Conservation (phyloP, 352 stramenopile species). For the Globisporangium cylindrosporum region DNA sequence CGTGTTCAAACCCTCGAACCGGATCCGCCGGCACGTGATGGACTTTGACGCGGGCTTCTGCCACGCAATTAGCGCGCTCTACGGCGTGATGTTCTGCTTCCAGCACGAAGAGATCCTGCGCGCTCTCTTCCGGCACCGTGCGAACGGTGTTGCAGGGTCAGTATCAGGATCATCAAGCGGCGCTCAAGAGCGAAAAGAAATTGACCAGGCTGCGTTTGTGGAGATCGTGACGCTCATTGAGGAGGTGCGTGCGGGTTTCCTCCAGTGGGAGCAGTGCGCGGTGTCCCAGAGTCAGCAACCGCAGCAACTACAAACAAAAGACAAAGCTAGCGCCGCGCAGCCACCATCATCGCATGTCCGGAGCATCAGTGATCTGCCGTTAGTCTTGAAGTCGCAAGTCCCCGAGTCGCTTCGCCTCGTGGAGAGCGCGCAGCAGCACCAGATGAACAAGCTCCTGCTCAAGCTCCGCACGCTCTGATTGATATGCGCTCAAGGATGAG, state of each 20-base stretch:
- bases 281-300: constrained; percentile 15
- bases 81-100: constrained; percentile 51
- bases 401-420: constrained; percentile 28
- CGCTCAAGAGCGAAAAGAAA: constrained; percentile 22
- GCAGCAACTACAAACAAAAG: neutral
- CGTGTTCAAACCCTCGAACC: constrained; percentile 39
- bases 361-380: neutral
- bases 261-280: constrained; percentile 49
- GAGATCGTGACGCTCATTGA: constrained; percentile 62
- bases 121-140: constrained; percentile 37
- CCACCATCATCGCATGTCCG: neutral
- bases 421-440: constrained; percentile 44
- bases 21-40: constrained; percentile 49
- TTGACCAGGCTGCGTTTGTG: constrained; percentile 43
- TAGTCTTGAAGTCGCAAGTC: neutral
- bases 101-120: constrained; percentile 44
- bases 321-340: neutral
- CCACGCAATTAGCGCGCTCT: constrained; percentile 45
- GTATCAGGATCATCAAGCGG: neutral
- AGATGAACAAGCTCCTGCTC: constrained; percentile 39
- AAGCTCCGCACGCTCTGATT: constrained; percentile 38
- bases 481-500: neutral
- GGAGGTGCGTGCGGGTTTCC: constrained; percentile 38
- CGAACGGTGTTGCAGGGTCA: neutral
- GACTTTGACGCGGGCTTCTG: constrained; percentile 52